Evolutionary conservation across 305 asterid genomes (phyloP).

Genomic region (Fraxinus ornus): DNA sequence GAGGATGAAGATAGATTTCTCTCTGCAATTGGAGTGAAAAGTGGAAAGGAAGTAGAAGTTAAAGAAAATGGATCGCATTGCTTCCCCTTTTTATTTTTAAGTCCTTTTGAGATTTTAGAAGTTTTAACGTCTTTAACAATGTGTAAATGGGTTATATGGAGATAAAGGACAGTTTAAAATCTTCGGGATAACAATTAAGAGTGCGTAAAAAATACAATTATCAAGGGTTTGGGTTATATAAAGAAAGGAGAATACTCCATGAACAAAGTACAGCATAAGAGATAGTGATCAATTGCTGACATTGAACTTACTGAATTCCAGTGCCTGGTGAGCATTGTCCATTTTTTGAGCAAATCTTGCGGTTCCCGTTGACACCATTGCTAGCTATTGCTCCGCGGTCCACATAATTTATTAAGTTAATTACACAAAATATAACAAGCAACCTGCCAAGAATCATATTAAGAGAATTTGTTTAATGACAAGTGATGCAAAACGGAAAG

Average conservation of each 20-base stretch:
- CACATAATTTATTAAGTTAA: conserved; percentile 72
- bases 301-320: conserved; percentile 83
- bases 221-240: background rate
- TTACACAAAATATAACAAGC: conserved; percentile 65
- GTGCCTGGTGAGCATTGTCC: conserved; percentile 70
- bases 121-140: background rate
- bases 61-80: background rate
- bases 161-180: background rate
- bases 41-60: background rate
- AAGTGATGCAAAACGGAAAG: background rate
- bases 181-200: background rate
- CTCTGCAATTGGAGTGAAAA: background rate
- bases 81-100: background rate
- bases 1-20: background rate
- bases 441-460: conserved; percentile 46
- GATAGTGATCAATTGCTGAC: background rate
- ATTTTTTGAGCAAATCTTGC: conserved; percentile 45
- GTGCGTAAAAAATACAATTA: background rate
- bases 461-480: conserved; percentile 7
- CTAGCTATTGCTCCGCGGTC: conserved; percentile 92
- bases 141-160: background rate
- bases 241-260: background rate
- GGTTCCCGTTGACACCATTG: conserved; percentile 87
- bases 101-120: background rate
- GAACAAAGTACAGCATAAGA: background rate